Evolutionary conservation across 2,329 filamentous ascomycete species (phyloP).

Genomic region (Fusarium marasasianum): DNA sequence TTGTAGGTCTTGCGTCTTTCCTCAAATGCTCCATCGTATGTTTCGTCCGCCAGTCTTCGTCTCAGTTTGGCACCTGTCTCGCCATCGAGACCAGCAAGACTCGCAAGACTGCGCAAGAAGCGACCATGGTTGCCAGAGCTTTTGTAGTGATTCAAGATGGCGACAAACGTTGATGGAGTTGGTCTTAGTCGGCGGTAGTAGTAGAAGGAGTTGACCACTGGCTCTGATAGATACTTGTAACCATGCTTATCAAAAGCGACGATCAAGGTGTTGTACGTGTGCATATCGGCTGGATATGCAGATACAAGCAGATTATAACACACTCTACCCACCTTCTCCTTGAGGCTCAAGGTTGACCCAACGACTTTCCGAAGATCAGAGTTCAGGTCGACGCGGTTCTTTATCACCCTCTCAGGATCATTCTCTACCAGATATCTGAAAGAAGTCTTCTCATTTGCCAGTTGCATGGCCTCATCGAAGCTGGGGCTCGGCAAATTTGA

Average conservation of each 20-base stretch:
- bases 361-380: constrained; percentile 44
- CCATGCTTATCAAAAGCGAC: constrained; percentile 67
- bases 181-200: constrained; percentile 55
- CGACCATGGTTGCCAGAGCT: constrained; percentile 51
- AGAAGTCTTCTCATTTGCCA: constrained; percentile 25
- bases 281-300: constrained; percentile 68
- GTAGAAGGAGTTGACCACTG: constrained; percentile 63
- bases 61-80: constrained; percentile 52
- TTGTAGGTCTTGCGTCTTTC: constrained; percentile 40
- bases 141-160: constrained; percentile 62
- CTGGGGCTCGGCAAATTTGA: constrained; percentile 38
- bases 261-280: constrained; percentile 77
- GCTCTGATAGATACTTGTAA: constrained; percentile 60
- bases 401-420: constrained; percentile 39
- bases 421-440: constrained; percentile 43
- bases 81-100: constrained; percentile 56
- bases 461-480: constrained; percentile 43
- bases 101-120: constrained; percentile 57
- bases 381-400: constrained; percentile 45
- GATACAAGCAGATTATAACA: constrained; percentile 75
- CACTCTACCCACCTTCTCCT: constrained; percentile 53
- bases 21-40: constrained; percentile 43
- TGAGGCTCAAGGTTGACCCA: constrained; percentile 38
- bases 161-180: constrained; percentile 59
- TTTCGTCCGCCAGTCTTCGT: constrained; percentile 47